Conservation (phyloP, 2,329 filamentous ascomycete genomes). For the Paraphoma chrysanthemicola region DNA sequence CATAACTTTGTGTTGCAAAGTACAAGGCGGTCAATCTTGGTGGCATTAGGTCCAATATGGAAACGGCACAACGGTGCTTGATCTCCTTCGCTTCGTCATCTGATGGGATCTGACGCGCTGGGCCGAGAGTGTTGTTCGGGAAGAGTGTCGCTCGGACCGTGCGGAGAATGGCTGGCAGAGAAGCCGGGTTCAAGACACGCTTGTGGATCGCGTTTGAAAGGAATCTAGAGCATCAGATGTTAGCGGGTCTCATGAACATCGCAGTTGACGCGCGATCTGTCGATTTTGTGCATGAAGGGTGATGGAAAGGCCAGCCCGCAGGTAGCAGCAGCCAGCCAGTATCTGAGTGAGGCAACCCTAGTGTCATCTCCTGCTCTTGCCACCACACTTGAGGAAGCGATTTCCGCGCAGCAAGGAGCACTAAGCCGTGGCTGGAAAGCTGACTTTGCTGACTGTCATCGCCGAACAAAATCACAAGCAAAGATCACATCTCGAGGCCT, state of each 20-base stretch:
- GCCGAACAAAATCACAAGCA: too few relatives aligned
- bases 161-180: conserved; percentile 62
- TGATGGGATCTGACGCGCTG: conserved; percentile 65
- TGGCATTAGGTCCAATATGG: conserved; percentile 59
- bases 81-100: conserved; percentile 68
- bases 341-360: not conserved
- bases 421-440: not conserved
- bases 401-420: not conserved
- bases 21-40: conserved; percentile 46
- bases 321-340: not conserved
- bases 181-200: conserved; percentile 51
- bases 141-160: conserved; percentile 81
- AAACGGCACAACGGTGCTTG: conserved; percentile 70
- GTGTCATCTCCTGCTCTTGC: not conserved
- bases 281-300: not conserved
- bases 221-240: conserved; percentile 47
- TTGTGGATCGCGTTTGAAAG: conserved; percentile 54
- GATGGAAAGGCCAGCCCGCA: not conserved
- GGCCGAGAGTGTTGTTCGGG: conserved; percentile 79
- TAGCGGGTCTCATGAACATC: conserved; percentile 19
- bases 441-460: too few relatives aligned
- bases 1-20: conserved; percentile 45
- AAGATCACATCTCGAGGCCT: too few relatives aligned
- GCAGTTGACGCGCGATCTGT: not conserved
- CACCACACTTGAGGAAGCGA: not conserved